A percentile compares a stretch with the other conserved stretches of the same genome.
These are phyloP conservation scores for Lasiodiplodia theobromae DNA, from an alignment of 2,329 filamentous ascomycete genomes.

Conservation along the genomic window DNA sequence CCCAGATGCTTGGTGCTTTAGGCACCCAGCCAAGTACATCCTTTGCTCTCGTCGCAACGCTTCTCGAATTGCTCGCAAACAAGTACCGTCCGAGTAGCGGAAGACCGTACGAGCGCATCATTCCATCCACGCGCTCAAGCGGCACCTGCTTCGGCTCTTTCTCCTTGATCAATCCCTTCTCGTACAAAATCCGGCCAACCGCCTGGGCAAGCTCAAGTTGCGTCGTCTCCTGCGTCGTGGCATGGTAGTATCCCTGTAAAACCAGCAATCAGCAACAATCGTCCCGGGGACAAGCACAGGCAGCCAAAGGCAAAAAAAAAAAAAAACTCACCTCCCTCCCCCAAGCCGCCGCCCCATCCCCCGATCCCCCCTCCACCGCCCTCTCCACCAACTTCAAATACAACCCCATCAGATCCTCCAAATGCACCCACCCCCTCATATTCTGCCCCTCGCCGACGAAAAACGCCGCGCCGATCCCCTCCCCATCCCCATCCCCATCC, in stretches of 20 bases:
- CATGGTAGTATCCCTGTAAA: conserved; percentile 69
- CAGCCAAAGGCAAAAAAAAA: not conserved
- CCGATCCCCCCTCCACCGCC: conserved; percentile 46
- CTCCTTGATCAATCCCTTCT: conserved; percentile 59
- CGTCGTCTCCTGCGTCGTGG: conserved; percentile 66
- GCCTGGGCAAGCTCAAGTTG: conserved; percentile 66
- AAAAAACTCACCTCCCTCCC: conserved; percentile 15
- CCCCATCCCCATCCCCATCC: too few relatives aligned
- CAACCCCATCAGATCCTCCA: conserved; percentile 67
- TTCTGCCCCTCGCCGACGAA: conserved; percentile 63
- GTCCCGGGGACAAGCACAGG: too few relatives aligned
- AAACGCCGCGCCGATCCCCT: conserved; percentile 52
- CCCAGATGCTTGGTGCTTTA: conserved; percentile 39
- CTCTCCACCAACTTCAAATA: conserved; percentile 64
- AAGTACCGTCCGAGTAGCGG: conserved; percentile 57
- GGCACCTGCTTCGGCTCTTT: conserved; percentile 47
- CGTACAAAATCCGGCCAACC: conserved; percentile 52
- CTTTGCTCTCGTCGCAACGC: conserved; percentile 60
- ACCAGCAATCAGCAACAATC: conserved; percentile 31
- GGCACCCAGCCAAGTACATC: conserved; percentile 67
- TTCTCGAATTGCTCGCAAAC: conserved; percentile 69
- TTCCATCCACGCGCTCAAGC: conserved; percentile 54
- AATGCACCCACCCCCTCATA: conserved; percentile 62
- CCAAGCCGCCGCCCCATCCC: not conserved
- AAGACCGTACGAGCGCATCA: conserved; percentile 33